Conservation (phyloP, 257 asterid genomes). For the Ophiorrhiza pumila region DNA sequence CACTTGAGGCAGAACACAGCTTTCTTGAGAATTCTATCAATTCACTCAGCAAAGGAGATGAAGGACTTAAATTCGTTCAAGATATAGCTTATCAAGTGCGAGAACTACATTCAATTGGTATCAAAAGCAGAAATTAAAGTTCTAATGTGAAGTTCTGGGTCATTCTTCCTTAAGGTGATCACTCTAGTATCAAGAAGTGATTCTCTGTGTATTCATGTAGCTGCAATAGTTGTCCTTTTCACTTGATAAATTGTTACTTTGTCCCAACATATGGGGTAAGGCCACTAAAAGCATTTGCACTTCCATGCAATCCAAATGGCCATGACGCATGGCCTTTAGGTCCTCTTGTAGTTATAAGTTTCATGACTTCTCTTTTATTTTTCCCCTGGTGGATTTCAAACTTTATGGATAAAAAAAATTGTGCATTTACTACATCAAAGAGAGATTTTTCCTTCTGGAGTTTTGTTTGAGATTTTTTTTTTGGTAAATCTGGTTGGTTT, state of each 20-base stretch:
- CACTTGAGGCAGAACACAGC: conserved; percentile 44
- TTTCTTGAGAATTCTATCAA: conserved; percentile 42
- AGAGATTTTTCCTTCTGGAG: background rate
- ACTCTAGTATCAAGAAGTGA: background rate
- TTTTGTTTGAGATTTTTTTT: background rate
- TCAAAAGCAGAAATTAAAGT: conserved; percentile 18
- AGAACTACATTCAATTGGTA: conserved; percentile 34
- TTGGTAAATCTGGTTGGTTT: background rate
- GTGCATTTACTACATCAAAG: background rate
- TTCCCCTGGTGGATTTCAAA: background rate
- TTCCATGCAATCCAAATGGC: no score
- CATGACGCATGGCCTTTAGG: background rate
- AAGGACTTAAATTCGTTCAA: conserved; percentile 36
- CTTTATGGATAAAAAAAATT: background rate
- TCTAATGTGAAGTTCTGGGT: conserved; percentile 12
- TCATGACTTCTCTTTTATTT: background rate
- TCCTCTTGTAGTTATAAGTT: background rate
- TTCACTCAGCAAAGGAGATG: conserved; percentile 46
- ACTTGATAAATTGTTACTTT: background rate
- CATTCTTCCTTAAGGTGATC: conserved; percentile 29
- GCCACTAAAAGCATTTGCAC: background rate
- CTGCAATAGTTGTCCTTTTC: background rate
- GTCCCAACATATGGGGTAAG: background rate
- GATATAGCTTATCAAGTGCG: conserved; percentile 45
- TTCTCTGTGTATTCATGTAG: background rate